phyloP scores from a whole-genome alignment of 345 rosid genomes.

The Bruguiera sexangula region DNA sequence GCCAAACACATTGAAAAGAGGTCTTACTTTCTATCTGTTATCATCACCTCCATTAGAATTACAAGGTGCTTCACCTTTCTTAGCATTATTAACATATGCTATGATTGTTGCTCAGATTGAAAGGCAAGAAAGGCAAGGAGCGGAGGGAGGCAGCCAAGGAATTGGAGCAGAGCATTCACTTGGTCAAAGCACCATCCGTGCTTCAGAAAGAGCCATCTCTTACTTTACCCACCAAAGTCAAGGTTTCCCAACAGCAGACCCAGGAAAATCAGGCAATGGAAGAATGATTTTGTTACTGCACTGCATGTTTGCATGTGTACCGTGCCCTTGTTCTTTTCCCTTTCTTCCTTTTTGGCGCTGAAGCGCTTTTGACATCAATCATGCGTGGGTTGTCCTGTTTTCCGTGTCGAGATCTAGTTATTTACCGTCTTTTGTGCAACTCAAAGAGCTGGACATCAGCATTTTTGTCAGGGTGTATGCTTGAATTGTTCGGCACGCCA shows the following conservation, averaged over 20 bases:
- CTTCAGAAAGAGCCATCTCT: slow-evolving; percentile 35
- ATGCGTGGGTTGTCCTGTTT: no score
- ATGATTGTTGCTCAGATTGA: slow-evolving; percentile 47
- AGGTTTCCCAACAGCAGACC: slow-evolving; percentile 35
- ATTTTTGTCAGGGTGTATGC: no score
- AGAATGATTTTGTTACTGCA: slow-evolving; percentile 40
- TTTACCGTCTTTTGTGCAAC: no score
- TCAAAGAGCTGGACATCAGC: no score
- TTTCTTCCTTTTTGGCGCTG: no score
- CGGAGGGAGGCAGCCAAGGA: slow-evolving; percentile 35
- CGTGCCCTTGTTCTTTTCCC: no score
- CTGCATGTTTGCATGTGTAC: no score
- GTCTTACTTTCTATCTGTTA: slow-evolving; percentile 19
- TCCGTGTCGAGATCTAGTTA: no score
- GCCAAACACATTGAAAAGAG: slow-evolving; percentile 50
- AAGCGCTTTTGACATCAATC: no score
- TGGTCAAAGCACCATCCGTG: slow-evolving; percentile 50
- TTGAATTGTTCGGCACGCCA: no score
- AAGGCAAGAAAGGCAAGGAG: slow-evolving; percentile 42
- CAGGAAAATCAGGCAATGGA: slow-evolving; percentile 65
- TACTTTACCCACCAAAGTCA: slow-evolving; percentile 49
- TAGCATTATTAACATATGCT: neutral
- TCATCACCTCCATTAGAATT: neutral
- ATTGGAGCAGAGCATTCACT: slow-evolving; percentile 45
- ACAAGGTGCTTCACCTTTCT: neutral